Conservation (phyloP, 805 yeast genomes). For the Debaryomyces hansenii region DNA sequence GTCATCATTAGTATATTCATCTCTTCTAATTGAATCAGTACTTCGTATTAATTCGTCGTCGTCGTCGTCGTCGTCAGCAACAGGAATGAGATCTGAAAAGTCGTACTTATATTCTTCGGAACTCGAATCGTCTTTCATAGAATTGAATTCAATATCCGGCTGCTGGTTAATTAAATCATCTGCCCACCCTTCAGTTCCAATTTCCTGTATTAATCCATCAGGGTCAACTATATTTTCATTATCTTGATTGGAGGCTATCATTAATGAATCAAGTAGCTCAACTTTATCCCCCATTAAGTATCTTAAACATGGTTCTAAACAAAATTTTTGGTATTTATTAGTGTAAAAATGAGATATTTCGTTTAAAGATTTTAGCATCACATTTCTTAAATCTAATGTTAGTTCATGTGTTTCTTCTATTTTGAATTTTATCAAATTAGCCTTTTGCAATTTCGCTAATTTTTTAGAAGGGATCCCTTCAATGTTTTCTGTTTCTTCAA, state of each 20-base stretch:
- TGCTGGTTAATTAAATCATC: constrained; percentile 41
- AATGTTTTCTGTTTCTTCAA: constrained; percentile 22
- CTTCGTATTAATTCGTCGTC: constrained; percentile 14
- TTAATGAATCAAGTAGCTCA: constrained; percentile 36
- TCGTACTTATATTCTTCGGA: constrained; percentile 33
- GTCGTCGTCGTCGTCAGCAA: constrained; percentile 36
- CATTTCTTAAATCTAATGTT: constrained; percentile 45
- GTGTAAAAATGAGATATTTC: constrained; percentile 60
- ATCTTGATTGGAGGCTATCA: constrained; percentile 17
- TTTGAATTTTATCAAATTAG: constrained; percentile 40
- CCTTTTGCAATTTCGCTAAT: constrained; percentile 18
- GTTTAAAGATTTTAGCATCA: constrained; percentile 50
- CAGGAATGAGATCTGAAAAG: constrained; percentile 39
- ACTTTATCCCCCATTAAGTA: constrained; percentile 79
- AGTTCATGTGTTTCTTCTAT: constrained; percentile 82
- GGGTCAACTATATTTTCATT: constrained; percentile 20
- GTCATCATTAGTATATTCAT: constrained; percentile 5
- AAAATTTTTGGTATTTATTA: constrained; percentile 53
- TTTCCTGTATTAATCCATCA: constrained; percentile 23
- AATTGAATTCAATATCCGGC: constrained; percentile 20
- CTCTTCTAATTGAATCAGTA: constrained; percentile 13
- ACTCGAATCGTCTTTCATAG: constrained; percentile 20
- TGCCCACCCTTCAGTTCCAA: constrained; percentile 45
- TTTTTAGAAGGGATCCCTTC: constrained; percentile 8
- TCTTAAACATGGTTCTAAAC: constrained; percentile 78